These are phyloP conservation scores for Dendrobium huoshanense DNA, from an alignment of 106 monocot species.

Conservation along the genomic window DNA sequence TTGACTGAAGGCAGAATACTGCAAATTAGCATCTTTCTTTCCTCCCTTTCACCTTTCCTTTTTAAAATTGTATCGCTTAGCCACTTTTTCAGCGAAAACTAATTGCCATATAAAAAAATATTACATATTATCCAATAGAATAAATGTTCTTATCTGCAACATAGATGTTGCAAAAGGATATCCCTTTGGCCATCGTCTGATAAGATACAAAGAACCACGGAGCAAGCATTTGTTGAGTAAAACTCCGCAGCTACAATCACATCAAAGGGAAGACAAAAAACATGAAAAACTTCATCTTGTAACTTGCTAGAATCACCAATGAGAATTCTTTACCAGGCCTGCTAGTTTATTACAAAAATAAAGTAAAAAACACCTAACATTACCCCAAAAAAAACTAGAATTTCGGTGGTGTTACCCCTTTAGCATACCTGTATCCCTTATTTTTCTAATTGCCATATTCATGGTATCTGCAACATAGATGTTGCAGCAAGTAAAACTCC, in stretches of 20 bases:
- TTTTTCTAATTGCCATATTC: slow-evolving; percentile 91
- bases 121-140: no score
- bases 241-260: not conserved
- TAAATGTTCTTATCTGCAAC: no score
- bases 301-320: not conserved
- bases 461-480: slow-evolving; percentile 83
- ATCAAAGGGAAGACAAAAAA: not conserved
- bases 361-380: not conserved
- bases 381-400: not conserved
- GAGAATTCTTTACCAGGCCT: not conserved
- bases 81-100: no score
- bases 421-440: slow-evolving; percentile 71
- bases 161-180: no score
- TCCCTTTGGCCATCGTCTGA: no score
- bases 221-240: not conserved
- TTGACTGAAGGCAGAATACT: no score
- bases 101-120: no score
- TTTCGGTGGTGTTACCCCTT: not conserved
- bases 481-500: slow-evolving; percentile 72
- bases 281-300: not conserved
- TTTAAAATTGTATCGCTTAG: no score
- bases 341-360: not conserved
- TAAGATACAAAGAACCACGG: no score
- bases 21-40: no score
- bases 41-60: no score